phyloP scores from a whole-genome alignment of 768 basidiomycete species.

The Rhizopogon rudus region DNA sequence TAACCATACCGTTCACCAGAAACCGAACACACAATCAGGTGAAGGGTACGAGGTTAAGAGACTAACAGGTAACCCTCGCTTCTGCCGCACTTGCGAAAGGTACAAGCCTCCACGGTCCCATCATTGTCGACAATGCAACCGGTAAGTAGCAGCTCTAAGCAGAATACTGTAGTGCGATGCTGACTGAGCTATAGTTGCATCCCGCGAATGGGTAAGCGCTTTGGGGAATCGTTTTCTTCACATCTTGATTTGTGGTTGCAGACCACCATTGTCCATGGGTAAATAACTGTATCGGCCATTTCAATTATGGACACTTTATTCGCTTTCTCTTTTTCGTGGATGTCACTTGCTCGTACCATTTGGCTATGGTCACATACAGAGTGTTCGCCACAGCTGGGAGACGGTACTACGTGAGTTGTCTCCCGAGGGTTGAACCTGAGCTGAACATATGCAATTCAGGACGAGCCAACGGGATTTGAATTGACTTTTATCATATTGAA shows the following conservation, averaged over 20 bases:
- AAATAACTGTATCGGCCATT: constrained; percentile 91
- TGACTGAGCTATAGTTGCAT: constrained; percentile 51
- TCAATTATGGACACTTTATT: constrained; percentile 84
- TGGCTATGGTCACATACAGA: constrained; percentile 73
- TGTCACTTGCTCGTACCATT: constrained; percentile 82
- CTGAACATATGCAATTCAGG: constrained; percentile 35
- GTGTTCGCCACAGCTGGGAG: constrained; percentile 42
- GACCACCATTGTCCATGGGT: constrained; percentile 94
- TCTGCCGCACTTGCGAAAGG: constrained; percentile 79
- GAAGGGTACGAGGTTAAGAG: constrained; percentile 91
- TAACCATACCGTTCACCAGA: constrained; percentile 35
- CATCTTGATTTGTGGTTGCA: constrained; percentile 19
- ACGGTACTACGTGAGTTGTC: constrained; percentile 48
- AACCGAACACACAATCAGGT: constrained; percentile 59
- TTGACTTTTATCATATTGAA: constrained; percentile 87
- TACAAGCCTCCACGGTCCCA: constrained; percentile 90
- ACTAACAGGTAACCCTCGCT: constrained; percentile 75
- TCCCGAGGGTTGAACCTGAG: not conserved
- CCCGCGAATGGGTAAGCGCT: constrained; percentile 75
- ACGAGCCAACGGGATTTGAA: constrained; percentile 62
- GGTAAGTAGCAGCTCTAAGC: constrained; percentile 37
- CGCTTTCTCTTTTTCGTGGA: constrained; percentile 94
- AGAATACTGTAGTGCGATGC: not conserved
- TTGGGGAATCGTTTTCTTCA: not conserved
- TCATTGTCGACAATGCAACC: constrained; percentile 86